These are phyloP conservation scores for Arthrobotrys sinensis DNA, from an alignment of 2,329 filamentous ascomycete species.

Conservation along the genomic window DNA sequence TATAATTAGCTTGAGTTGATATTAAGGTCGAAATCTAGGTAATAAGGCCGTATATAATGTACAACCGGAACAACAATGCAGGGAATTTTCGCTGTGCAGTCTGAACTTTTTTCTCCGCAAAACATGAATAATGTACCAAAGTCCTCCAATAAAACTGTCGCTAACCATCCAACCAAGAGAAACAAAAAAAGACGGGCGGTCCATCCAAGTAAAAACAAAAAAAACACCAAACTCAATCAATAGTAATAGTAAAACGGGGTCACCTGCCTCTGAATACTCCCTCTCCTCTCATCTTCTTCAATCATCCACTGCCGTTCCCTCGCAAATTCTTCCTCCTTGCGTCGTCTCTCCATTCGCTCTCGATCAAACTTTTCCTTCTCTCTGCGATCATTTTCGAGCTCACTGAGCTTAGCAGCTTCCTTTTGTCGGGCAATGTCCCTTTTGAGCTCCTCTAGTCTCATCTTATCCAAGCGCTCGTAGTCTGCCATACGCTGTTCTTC, in stretches of 20 bases:
- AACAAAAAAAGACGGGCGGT: constrained; percentile 11
- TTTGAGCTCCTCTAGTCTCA: constrained; percentile 35
- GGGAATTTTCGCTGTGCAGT: constrained; percentile 24
- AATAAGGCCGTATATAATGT: constrained; percentile 25
- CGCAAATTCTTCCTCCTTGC: constrained; percentile 50
- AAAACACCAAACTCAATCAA: constrained; percentile 20
- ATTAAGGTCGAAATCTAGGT: constrained; percentile 29
- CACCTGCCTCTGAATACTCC: constrained; percentile 51
- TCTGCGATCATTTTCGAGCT: constrained; percentile 50
- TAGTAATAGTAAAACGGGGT: constrained; percentile 45
- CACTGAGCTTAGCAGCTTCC: constrained; percentile 45
- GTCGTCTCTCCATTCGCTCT: constrained; percentile 47
- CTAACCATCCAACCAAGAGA: constrained; percentile 20
- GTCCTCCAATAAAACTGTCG: constrained; percentile 11
- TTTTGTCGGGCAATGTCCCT: constrained; percentile 49
- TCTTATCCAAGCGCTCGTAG: constrained; percentile 52
- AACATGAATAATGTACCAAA: constrained; percentile 17
- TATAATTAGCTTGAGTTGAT: constrained; percentile 53
- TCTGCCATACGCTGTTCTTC: constrained; percentile 58
- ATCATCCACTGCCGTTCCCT: constrained; percentile 43
- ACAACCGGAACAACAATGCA: constrained; percentile 11
- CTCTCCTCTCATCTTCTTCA: constrained; percentile 37
- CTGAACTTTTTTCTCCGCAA: constrained; percentile 11
- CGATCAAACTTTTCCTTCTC: constrained; percentile 58
- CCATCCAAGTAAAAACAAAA: constrained; percentile 2